Evolutionary conservation across 495 filamentous ascomycete species (phyloP), one percentile per base, ranked within the genome.

Genomic region (Penicillium coffeae): DNA sequence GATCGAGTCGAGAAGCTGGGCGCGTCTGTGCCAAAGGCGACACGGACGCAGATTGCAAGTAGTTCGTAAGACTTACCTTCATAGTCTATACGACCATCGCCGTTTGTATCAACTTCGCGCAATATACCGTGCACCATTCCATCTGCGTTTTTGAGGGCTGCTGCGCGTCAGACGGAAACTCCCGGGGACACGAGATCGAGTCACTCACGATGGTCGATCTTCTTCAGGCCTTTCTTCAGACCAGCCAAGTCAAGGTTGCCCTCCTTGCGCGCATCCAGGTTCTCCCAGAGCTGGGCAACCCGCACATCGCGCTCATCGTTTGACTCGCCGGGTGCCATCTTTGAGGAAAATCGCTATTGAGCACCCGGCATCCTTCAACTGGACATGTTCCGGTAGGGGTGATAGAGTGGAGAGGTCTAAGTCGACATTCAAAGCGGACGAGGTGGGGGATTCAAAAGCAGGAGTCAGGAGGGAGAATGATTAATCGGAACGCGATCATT

Each of bases 131-230:
- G 76, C 45, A 98, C 77, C 73, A 97, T 81, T n/a, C 78, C 69
- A 65, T 93, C 88, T 57, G 93, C 93, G 74, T 95, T 89, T 75
- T 96, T 94, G 54, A 98, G 75, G 48, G 93, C 91, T 57, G 53
- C 42, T 51, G 38, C 36, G 48, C 36, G 59, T 66, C 58, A 68
- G 66, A 62, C 51, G 55, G 50, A 48, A 53, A 51, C 54, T 38
- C 22, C 44, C 50, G 54, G 54, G 25, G 25, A 10, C 62, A 66
- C 48, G 54, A 47, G 51, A 65, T 19, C 56, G 58, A 47, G 22
- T 15, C 16, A 34, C 89, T 77, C 74, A 94, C 91, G 93, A 67
- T 98, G 93, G 65, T 98, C 90, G 50, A 97, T 89, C 65, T 84
- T 86, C 64, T 72, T 83, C 51, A 98, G 66, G 12, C 94, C 93